Evolutionary conservation across 805 yeast genomes (phyloP).

Genomic region (Wickerhamiella hasegawae): DNA sequence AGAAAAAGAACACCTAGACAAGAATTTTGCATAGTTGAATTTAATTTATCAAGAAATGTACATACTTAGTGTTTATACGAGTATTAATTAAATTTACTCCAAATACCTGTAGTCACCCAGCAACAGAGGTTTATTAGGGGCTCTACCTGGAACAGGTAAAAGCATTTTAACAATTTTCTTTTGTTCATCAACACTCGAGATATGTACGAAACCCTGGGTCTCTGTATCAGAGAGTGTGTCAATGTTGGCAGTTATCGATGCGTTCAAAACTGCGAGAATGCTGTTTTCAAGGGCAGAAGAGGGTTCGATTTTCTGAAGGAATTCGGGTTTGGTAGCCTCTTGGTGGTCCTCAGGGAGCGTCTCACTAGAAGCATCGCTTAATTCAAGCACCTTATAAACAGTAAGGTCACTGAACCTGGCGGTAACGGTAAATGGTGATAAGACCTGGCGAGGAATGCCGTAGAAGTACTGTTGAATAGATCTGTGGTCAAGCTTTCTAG

Average conservation of each 20-base stretch:
- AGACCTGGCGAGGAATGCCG: conserved; percentile 43
- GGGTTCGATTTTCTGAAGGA: conserved; percentile 23
- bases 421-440: conserved; percentile 78
- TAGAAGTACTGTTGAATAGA: conserved; percentile 79
- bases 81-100: conserved; percentile 36
- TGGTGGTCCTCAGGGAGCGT: neutral
- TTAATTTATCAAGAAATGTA: neutral
- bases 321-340: conserved; percentile 18
- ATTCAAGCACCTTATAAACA: conserved; percentile 26
- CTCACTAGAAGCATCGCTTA: neutral
- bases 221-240: conserved; percentile 37
- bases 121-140: conserved; percentile 61
- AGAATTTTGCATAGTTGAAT: too few species aligned
- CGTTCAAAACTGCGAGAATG: conserved; percentile 47
- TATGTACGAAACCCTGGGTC: conserved; percentile 66
- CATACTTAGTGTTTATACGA: neutral
- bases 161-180: conserved; percentile 52
- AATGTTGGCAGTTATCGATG: conserved; percentile 30
- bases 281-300: conserved; percentile 46
- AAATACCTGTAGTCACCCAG: conserved; percentile 68
- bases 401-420: conserved; percentile 44
- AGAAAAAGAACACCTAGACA: conserved; percentile 17
- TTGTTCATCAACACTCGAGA: conserved; percentile 56
- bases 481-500: conserved; percentile 57
- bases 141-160: conserved; percentile 73